Percentiles rank a stretch among this genome's conserved stretches.
These are phyloP conservation scores for Heliophila coronopifolia DNA, from an alignment of 441 rosid species.

Conservation along the genomic window DNA sequence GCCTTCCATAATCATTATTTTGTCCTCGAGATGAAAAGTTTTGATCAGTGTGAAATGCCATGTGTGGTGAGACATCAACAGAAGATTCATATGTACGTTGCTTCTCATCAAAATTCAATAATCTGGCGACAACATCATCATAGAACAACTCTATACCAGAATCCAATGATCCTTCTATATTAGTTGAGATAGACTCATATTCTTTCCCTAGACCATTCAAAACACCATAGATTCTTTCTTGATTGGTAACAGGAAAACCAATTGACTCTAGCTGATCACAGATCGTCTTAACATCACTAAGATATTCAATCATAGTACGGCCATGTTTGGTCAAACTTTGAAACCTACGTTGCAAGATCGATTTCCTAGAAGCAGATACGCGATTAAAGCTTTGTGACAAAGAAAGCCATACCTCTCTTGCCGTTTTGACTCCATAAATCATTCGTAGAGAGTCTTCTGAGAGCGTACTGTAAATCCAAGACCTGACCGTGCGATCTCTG, in stretches of 20 bases:
- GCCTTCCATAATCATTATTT: too few species aligned
- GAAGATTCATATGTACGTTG: too few species aligned
- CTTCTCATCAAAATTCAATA: too few species aligned
- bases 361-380: background rate
- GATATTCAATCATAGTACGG: background rate
- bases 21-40: too few species aligned
- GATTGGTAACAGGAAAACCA: accelerated
- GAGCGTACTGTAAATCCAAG: too few species aligned
- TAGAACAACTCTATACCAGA: too few species aligned
- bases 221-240: background rate
- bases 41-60: background rate
- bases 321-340: background rate
- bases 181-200: background rate
- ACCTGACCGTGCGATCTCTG: too few species aligned
- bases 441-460: too few species aligned
- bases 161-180: accelerated
- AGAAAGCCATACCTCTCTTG: too few species aligned
- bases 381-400: background rate
- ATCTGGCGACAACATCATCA: too few species aligned
- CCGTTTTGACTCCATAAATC: too few species aligned
- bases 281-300: accelerated
- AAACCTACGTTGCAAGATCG: background rate
- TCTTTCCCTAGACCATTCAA: background rate
- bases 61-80: background rate
- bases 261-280: background rate